phyloP scores from a whole-genome alignment of 345 rosid genomes.

The Populus euphratica region DNA sequence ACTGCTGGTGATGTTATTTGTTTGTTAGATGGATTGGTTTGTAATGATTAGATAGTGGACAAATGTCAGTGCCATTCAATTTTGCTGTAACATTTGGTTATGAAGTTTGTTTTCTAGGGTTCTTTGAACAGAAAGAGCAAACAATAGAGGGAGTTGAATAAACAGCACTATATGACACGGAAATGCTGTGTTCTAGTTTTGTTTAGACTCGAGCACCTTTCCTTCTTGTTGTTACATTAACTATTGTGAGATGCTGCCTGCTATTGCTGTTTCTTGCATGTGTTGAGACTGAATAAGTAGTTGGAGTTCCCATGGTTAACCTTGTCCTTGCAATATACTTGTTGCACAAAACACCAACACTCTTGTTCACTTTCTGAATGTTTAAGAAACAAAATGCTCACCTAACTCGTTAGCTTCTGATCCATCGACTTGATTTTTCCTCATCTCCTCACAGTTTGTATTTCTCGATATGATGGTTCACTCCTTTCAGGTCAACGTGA shows the following conservation, averaged over 20 bases:
- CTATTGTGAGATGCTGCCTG: neutral
- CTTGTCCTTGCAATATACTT: neutral
- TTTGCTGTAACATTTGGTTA: conserved; percentile 12
- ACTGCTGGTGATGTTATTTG: conserved; percentile 11
- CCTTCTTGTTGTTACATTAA: neutral
- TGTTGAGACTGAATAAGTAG: neutral
- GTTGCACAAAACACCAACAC: neutral
- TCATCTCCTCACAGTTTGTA: neutral
- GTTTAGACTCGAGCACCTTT: neutral
- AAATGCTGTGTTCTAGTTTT: neutral
- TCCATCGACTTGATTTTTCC: neutral
- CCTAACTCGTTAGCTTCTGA: neutral
- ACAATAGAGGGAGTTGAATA: neutral
- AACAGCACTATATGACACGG: neutral
- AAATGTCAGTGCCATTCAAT: conserved; percentile 14
- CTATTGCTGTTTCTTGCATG: neutral
- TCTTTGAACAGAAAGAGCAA: neutral
- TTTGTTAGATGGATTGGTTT: neutral
- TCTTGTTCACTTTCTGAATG: neutral
- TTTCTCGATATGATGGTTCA: neutral
- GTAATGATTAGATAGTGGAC: neutral
- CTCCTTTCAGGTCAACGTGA: neutral
- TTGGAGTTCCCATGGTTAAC: neutral
- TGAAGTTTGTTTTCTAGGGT: neutral
- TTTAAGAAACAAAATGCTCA: neutral